Conservation (phyloP, 345 rosid genomes). For the Salix koriyanagi region DNA sequence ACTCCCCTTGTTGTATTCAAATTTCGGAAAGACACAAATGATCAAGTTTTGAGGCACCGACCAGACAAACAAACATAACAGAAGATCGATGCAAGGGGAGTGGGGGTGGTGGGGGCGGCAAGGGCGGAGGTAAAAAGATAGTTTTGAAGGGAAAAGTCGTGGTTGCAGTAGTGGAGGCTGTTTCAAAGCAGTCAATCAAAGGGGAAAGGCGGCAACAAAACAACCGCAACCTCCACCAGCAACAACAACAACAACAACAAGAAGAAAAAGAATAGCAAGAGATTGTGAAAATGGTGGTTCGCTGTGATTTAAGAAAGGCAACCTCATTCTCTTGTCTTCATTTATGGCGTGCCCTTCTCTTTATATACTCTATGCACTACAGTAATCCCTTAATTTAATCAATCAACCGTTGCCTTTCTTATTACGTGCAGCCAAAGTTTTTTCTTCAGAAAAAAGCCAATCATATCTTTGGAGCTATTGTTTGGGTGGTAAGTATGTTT, state of each 20-base stretch:
- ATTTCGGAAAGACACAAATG: not conserved
- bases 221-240: not conserved
- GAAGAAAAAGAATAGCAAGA: not conserved
- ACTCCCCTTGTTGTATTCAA: not conserved
- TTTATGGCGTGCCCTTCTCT: not conserved
- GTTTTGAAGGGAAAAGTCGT: not conserved
- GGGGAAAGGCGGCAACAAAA: not conserved
- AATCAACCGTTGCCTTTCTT: not conserved
- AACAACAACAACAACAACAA: not conserved
- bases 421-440: not conserved
- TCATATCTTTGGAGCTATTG: not conserved
- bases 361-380: not conserved
- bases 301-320: not conserved
- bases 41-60: not conserved
- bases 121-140: not conserved
- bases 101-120: not conserved
- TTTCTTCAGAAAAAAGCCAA: not conserved
- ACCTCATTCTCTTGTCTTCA: not conserved
- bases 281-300: not conserved
- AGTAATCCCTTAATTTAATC: not conserved
- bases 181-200: not conserved
- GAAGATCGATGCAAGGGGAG: not conserved
- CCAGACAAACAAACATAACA: not conserved
- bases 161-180: not conserved
- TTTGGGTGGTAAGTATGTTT: no score